A percentile compares a stretch with the other conserved stretches of the same genome.
These are phyloP conservation scores for Phyllosticta capitalensis DNA, from an alignment of 2,329 filamentous ascomycete species.

Conservation along the genomic window DNA sequence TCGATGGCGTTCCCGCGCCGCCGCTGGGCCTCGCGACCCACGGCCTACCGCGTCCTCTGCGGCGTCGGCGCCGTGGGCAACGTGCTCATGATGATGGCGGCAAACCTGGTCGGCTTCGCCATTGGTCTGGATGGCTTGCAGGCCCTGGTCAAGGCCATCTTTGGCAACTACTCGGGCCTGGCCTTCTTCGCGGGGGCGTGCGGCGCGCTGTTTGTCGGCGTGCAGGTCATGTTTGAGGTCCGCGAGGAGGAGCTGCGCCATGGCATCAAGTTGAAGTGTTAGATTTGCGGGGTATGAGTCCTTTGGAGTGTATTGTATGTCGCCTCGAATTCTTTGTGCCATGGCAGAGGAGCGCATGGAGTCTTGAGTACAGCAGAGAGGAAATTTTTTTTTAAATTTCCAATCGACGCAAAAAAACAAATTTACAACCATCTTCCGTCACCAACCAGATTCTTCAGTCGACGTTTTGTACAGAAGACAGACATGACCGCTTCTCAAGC, in stretches of 20 bases:
- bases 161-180: constrained; percentile 65
- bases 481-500: no score
- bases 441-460: no score
- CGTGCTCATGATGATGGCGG: constrained; percentile 88
- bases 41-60: constrained; percentile 68
- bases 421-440: no score
- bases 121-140: constrained; percentile 81
- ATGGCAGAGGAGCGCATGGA: background rate
- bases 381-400: no score
- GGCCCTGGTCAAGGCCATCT: constrained; percentile 64
- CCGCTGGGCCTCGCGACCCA: constrained; percentile 61
- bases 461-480: no score
- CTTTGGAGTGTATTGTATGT: background rate
- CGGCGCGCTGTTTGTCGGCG: constrained; percentile 67
- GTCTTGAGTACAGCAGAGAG: no score
- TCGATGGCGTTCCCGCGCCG: constrained; percentile 61
- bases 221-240: constrained; percentile 95
- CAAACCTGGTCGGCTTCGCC: constrained; percentile 91
- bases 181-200: constrained; percentile 65
- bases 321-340: background rate
- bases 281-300: background rate
- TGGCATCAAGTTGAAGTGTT: constrained; percentile 80
- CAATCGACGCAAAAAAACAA: no score
- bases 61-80: constrained; percentile 74
- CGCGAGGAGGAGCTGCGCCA: constrained; percentile 73